Conservation (phyloP, 805 yeast species). For the Lipomyces sp. region DNA sequence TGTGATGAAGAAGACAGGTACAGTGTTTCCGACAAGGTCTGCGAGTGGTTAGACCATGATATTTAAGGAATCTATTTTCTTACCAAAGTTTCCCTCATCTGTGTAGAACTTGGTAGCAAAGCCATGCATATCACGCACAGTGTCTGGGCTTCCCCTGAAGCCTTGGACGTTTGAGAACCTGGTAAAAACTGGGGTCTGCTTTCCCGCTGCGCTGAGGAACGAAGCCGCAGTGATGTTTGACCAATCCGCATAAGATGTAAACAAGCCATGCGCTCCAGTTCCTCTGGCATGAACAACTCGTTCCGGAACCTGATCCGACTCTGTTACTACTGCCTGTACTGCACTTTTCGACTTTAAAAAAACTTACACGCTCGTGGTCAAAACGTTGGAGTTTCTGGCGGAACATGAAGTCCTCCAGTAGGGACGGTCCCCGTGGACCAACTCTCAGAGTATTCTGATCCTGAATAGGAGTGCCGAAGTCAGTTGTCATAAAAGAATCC, state of each 20-base stretch:
- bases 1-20: constrained; percentile 83
- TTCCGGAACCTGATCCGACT: constrained; percentile 63
- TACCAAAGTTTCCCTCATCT: constrained; percentile 82
- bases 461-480: constrained; percentile 12
- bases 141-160: constrained; percentile 78
- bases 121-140: constrained; percentile 89
- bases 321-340: background rate
- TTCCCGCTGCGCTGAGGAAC: constrained; percentile 71
- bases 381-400: constrained; percentile 84
- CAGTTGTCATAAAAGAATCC: constrained; percentile 9
- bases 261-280: constrained; percentile 81
- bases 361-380: constrained; percentile 69
- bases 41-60: constrained; percentile 9
- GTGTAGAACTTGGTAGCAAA: constrained; percentile 80
- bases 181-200: constrained; percentile 62
- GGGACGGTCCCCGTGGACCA: constrained; percentile 36
- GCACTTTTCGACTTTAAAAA: background rate
- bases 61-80: constrained; percentile 54
- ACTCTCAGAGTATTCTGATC: constrained; percentile 10
- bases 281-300: constrained; percentile 94
- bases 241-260: constrained; percentile 85
- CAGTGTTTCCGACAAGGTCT: constrained; percentile 84
- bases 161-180: constrained; percentile 91
- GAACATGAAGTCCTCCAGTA: constrained; percentile 80
- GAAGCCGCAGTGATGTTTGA: constrained; percentile 71